Conservation (phyloP, 768 basidiomycete species). For the Dictyophora rubrovolvata region DNA sequence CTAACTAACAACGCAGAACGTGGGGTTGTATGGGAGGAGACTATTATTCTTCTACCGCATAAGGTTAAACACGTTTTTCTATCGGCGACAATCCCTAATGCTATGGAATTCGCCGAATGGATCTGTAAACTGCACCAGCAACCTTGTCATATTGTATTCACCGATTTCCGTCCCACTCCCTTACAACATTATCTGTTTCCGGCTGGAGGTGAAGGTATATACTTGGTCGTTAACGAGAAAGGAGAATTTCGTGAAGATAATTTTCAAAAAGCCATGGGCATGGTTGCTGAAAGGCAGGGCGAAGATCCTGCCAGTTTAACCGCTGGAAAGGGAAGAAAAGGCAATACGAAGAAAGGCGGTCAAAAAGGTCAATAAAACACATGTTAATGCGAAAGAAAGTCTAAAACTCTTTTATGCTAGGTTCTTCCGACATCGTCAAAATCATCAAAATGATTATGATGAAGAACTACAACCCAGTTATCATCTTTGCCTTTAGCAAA, state of each 20-base stretch:
- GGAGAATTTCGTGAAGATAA: constrained; percentile 95
- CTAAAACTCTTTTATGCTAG: constrained; percentile 26
- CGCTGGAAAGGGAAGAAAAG: constrained; percentile 79
- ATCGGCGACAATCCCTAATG: constrained; percentile 97
- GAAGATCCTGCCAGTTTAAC: constrained; percentile 88
- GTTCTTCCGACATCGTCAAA: constrained; percentile 89
- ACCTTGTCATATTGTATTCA: constrained; percentile 98
- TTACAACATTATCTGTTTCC: constrained; percentile 98
- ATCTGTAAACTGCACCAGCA: constrained; percentile 95
- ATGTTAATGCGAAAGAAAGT: constrained; percentile 2
- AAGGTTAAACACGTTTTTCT: constrained; percentile 96
- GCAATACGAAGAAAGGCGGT: constrained; percentile 90
- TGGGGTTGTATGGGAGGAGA: constrained; percentile 99
- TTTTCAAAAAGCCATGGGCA: constrained; percentile 96
- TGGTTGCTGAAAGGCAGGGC: constrained; percentile 70
- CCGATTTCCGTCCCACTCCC: constrained; percentile 96
- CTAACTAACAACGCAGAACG: constrained; percentile 45
- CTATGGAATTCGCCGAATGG: constrained; percentile 99
- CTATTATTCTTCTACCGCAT: constrained; percentile 93
- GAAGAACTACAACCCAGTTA: constrained; percentile 96
- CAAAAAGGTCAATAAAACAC: constrained; percentile 59
- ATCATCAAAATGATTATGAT: constrained; percentile 98
- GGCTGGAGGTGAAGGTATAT: constrained; percentile 92
- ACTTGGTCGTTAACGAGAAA: constrained; percentile 97
- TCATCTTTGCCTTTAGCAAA: constrained; percentile 97